phyloP scores from a whole-genome alignment of 73 alveolate species.

The Durusdinium trenchii region DNA sequence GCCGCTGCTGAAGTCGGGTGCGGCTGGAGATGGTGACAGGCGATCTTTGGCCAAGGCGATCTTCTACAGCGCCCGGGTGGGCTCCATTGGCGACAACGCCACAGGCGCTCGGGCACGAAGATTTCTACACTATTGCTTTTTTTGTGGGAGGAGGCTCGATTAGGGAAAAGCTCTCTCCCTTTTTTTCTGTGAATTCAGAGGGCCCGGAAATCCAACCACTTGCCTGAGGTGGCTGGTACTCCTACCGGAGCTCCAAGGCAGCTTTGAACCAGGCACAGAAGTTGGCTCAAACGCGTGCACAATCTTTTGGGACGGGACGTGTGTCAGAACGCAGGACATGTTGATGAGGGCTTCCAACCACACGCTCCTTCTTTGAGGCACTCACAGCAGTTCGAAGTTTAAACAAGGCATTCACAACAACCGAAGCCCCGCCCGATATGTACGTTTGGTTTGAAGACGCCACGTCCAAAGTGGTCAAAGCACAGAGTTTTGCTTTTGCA shows the following conservation, averaged over 20 bases:
- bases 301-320: too few species aligned
- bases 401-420: too few species aligned
- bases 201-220: background rate
- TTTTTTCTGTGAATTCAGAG: background rate
- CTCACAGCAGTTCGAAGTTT: too few species aligned
- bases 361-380: too few species aligned
- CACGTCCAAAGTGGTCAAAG: too few species aligned
- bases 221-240: slow-evolving; percentile 89
- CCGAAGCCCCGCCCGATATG: too few species aligned
- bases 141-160: background rate
- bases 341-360: too few species aligned
- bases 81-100: slow-evolving; percentile 95
- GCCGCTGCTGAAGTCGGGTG: slow-evolving; percentile 58
- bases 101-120: background rate
- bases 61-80: slow-evolving; percentile 93
- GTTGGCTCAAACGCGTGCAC: too few species aligned
- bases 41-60: background rate
- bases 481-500: too few species aligned
- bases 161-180: background rate
- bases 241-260: slow-evolving; percentile 90
- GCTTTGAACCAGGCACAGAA: slow-evolving; percentile 95
- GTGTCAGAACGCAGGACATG: too few species aligned
- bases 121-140: background rate
- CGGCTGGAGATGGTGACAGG: background rate
- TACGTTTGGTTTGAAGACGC: too few species aligned